Base-by-base conservation (phyloP, 176 grass and related monocot species). In the Microstegium vimineum region DNA sequence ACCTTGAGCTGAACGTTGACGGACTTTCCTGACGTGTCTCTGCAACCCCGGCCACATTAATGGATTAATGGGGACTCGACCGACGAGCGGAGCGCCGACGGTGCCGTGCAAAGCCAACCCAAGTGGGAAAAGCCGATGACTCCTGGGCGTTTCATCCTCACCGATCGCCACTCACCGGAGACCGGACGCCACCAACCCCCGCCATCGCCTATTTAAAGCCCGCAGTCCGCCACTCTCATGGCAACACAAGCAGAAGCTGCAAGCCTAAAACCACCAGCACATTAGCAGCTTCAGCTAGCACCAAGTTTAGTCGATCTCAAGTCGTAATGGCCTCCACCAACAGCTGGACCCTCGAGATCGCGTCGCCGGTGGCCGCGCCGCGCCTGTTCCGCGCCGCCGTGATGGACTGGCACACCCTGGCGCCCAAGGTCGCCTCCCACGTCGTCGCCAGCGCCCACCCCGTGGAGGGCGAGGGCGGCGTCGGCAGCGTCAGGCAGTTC, bases 341-440 rank as follows among this genome's bases (percentile, higher is more conserved):
- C 79, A 91, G 73, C 71, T 92, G 83, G 87, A 88, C 85, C 42
- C 12, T 54, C 7, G 86, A 97, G 87, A 86, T 97, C 67, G n/a
- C 76, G 47, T 79, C 85, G 1, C 42, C 85, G 17, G 87, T 92
- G 17, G 49, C 87, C 22, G 83, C 90, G 7, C 49, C 80, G n/a
- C 87, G 92, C 26, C 72, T 97, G 26, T 97, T 97, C 94, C 88
- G 89, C 7, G 92, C 92, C 27, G 82, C 76, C 51, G 35, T 94
- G 30, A 13, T 90, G 36, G 92, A 97, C 83, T 97, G 94, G 92
- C 92, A 97, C 85, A 89, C 38, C n/a, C 83, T 94, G 0, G 90
- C 76, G 4, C 94, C 92, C 49, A 92, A 97, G 92, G 5, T 89
- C 72, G 41, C 43, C 26, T 37, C 94, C 4, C 37, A 90, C 23